These are phyloP conservation scores for Venturia aucupariae DNA, from an alignment of 2,329 filamentous ascomycete genomes.

Conservation along the genomic window DNA sequence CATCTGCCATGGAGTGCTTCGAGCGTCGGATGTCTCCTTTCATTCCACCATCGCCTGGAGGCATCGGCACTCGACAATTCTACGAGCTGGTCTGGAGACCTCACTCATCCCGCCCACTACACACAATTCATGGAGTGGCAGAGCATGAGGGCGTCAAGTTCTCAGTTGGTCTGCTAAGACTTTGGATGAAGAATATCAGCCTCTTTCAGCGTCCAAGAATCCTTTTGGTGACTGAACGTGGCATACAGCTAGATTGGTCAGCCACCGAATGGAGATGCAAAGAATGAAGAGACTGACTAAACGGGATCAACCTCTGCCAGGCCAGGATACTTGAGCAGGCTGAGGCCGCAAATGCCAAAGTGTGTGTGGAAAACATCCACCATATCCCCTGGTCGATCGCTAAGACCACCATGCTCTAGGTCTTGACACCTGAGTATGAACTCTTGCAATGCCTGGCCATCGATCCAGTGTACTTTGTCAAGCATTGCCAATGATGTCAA, in stretches of 20 bases:
- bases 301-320: conserved; percentile 75
- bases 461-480: conserved; percentile 82
- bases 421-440: conserved; percentile 84
- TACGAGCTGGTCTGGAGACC: background rate
- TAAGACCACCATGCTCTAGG: conserved; percentile 69
- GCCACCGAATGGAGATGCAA: background rate
- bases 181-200: background rate
- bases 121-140: background rate
- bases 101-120: background rate
- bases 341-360: conserved; percentile 82
- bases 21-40: background rate
- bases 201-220: background rate
- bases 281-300: conserved; percentile 49
- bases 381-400: conserved; percentile 86
- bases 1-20: background rate
- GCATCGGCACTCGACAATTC: background rate
- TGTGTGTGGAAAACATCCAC: conserved; percentile 95
- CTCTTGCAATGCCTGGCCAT: conserved; percentile 62
- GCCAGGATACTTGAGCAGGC: conserved; percentile 63
- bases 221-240: conserved; percentile 16
- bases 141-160: background rate
- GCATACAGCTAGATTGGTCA: conserved; percentile 28
- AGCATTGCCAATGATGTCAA: conserved; percentile 87
- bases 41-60: background rate
- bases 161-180: too few species aligned